These are phyloP conservation scores for Cryptosporidium ubiquitum DNA, from an alignment of 169 alveolate genomes.

Conservation along the genomic window DNA sequence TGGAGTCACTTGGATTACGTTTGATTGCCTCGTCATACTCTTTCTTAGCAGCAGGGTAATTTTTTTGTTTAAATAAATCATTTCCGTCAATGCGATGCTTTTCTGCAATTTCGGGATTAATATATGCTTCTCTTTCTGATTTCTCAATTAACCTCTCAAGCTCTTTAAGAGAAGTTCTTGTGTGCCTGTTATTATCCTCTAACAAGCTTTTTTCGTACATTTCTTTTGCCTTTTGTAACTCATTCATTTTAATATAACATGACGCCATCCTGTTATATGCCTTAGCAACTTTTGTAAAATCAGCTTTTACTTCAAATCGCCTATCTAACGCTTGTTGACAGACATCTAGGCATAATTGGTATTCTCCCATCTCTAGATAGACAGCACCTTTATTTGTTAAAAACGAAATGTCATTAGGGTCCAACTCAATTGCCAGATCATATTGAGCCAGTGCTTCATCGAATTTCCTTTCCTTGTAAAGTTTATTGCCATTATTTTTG, in stretches of 20 bases:
- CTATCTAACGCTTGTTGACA: slow-evolving; percentile 93
- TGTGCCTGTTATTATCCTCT: slow-evolving; percentile 92
- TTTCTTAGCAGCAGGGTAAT: slow-evolving; percentile 96
- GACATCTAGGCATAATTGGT: slow-evolving; percentile 90
- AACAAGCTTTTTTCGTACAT: slow-evolving; percentile 91
- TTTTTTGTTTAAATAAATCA: slow-evolving; percentile 90
- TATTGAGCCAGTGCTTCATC: slow-evolving; percentile 93
- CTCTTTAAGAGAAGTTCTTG: slow-evolving; percentile 92
- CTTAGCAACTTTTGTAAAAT: slow-evolving; percentile 83
- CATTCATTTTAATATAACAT: slow-evolving; percentile 85
- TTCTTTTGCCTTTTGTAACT: slow-evolving; percentile 90
- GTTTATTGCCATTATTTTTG: slow-evolving; percentile 82
- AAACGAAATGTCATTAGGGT: slow-evolving; percentile 89
- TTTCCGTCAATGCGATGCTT: slow-evolving; percentile 86
- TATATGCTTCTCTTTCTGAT: slow-evolving; percentile 91
- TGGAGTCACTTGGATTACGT: slow-evolving; percentile 96
- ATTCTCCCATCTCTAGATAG: slow-evolving; percentile 94
- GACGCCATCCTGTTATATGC: slow-evolving; percentile 89
- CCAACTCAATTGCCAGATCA: slow-evolving; percentile 91
- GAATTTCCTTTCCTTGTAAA: slow-evolving; percentile 90
- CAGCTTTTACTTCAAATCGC: slow-evolving; percentile 92
- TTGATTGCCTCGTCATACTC: slow-evolving; percentile 97
- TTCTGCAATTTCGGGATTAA: slow-evolving; percentile 95
- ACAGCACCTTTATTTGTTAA: slow-evolving; percentile 94
- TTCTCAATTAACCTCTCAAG: slow-evolving; percentile 92